Evolutionary conservation across 2,329 filamentous ascomycete species (phyloP).

Genomic region (Ophiostoma himal-ulmi): DNA sequence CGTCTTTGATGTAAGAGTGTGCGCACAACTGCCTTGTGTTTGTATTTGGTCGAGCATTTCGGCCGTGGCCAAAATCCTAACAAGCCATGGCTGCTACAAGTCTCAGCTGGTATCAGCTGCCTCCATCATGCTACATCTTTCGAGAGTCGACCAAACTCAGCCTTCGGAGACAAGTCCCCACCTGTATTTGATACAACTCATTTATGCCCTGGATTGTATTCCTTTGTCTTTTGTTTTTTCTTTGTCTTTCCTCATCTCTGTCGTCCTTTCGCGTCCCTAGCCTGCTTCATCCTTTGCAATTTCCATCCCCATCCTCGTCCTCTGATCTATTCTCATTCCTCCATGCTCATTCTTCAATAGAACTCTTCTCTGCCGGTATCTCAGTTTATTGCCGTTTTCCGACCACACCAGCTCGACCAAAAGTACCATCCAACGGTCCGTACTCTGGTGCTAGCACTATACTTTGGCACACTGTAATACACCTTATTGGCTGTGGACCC

Average conservation of each 20-base stretch:
- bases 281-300: neutral
- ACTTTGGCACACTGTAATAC: neutral
- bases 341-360: too few relatives aligned
- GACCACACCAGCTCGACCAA: neutral
- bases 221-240: neutral
- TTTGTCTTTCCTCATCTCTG: neutral
- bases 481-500: conserved; percentile 14
- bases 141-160: neutral
- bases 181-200: neutral
- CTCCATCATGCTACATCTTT: neutral
- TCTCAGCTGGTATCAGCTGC: neutral
- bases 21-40: neutral
- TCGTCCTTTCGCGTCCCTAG: neutral
- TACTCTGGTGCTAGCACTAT: neutral
- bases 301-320: neutral
- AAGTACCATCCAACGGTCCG: neutral
- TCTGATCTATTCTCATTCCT: neutral
- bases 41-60: neutral
- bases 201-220: neutral
- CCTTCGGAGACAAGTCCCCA: neutral
- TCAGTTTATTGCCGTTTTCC: neutral
- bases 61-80: neutral
- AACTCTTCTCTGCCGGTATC: neutral
- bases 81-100: neutral
- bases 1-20: neutral